Evolutionary conservation across 805 yeast species (phyloP).

Genomic region (Tetrapisispora nanseiensis): DNA sequence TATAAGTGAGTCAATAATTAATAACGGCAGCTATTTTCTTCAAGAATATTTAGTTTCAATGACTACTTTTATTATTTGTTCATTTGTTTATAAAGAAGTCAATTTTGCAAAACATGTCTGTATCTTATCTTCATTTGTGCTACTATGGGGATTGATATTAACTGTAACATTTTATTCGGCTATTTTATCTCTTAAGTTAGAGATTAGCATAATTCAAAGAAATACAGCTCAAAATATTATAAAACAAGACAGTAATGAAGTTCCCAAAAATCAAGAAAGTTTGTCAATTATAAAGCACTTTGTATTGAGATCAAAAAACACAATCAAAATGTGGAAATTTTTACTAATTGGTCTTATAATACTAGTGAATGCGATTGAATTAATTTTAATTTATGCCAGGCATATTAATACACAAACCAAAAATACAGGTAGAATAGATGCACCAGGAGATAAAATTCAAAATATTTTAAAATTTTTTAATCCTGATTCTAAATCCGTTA

Average conservation of each 20-base stretch:
- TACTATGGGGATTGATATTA: constrained; percentile 61
- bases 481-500: constrained; percentile 35
- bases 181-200: constrained; percentile 75
- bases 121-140: constrained; percentile 56
- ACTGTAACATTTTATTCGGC: constrained; percentile 78
- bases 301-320: constrained; percentile 29
- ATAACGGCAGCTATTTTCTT: constrained; percentile 34
- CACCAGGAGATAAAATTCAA: not conserved
- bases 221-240: constrained; percentile 57
- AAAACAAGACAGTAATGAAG: constrained; percentile 87
- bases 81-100: constrained; percentile 55
- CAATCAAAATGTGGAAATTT: constrained; percentile 48
- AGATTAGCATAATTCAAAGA: constrained; percentile 75
- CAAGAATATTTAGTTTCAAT: constrained; percentile 74
- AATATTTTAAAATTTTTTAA: not conserved
- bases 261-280: too few relatives aligned
- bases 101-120: constrained; percentile 76
- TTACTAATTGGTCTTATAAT: constrained; percentile 49
- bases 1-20: constrained; percentile 29
- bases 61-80: constrained; percentile 53
- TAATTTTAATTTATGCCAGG: constrained; percentile 14
- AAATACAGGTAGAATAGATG: not conserved
- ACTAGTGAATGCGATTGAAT: constrained; percentile 54
- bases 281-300: constrained; percentile 9
- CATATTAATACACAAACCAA: not conserved